Percentiles rank a stretch among this genome's conserved stretches.
phyloP scores from a whole-genome alignment of 345 rosid species.

The Populus nigra region DNA sequence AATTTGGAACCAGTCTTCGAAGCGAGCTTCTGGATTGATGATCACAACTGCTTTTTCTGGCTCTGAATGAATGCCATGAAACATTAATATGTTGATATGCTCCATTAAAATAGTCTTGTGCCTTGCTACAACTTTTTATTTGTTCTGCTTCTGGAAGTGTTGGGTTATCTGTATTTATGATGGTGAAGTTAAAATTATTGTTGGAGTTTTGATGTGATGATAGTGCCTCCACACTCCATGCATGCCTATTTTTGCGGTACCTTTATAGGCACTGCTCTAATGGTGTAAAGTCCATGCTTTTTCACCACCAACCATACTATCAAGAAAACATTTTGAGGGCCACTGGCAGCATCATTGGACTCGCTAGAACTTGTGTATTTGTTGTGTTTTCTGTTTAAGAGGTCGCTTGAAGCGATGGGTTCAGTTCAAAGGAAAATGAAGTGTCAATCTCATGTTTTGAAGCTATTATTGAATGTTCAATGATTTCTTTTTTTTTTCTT shows the following conservation, averaged over 20 bases:
- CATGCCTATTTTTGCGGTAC: background rate
- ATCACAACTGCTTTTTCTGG: background rate
- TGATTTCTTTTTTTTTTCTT: background rate
- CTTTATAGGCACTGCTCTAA: background rate
- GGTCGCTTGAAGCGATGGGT: background rate
- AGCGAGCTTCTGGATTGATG: background rate
- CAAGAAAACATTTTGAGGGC: background rate
- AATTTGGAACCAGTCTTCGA: background rate
- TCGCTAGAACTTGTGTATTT: background rate
- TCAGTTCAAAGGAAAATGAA: background rate
- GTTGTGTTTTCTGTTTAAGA: background rate
- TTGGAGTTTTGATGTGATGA: background rate
- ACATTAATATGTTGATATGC: background rate
- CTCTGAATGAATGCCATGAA: background rate
- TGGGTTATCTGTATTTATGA: background rate
- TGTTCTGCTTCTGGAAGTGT: no score
- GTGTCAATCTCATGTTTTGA: background rate
- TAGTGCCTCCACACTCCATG: background rate
- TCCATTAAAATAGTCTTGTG: background rate
- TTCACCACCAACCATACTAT: background rate
- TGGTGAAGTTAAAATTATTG: background rate
- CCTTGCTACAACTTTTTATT: background rate
- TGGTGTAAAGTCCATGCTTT: background rate
- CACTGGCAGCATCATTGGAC: background rate
- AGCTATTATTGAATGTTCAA: background rate